These are phyloP conservation scores for Mariannaea sp. DNA, from an alignment of 2,329 filamentous ascomycete species.

Conservation along the genomic window DNA sequence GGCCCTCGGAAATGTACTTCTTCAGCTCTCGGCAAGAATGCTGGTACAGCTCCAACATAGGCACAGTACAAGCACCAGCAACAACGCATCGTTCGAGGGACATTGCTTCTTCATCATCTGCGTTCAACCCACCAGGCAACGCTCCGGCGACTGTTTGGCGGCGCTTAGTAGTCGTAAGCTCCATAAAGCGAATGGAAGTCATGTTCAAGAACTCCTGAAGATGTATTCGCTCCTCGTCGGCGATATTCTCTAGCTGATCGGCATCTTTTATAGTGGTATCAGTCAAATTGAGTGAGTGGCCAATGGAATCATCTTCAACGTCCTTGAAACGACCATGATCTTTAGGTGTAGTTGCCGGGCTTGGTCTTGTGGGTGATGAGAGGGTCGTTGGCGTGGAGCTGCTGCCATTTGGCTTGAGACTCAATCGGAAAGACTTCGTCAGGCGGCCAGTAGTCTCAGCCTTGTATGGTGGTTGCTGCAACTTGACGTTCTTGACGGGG, in stretches of 20 bases:
- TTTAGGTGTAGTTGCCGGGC: conserved; percentile 59
- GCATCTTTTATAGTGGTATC: conserved; percentile 48
- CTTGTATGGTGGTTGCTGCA: conserved; percentile 71
- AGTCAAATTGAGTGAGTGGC: conserved; percentile 51
- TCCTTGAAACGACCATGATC: conserved; percentile 61
- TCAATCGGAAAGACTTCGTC: conserved; percentile 55
- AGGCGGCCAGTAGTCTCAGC: conserved; percentile 68
- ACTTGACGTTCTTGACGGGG: conserved; percentile 74
- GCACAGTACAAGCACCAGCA: conserved; percentile 87
- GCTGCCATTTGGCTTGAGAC: conserved; percentile 48
- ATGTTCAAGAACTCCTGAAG: conserved; percentile 92
- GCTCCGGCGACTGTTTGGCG: conserved; percentile 70
- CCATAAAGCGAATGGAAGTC: conserved; percentile 98
- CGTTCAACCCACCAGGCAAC: conserved; percentile 48
- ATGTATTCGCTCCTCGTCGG: conserved; percentile 67
- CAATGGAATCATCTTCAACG: conserved; percentile 53
- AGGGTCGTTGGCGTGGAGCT: conserved; percentile 49
- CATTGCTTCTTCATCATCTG: conserved; percentile 54
- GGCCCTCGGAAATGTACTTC: conserved; percentile 92
- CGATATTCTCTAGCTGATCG: conserved; percentile 52
- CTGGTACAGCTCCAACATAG: conserved; percentile 92
- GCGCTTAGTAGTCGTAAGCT: conserved; percentile 93
- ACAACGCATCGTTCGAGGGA: conserved; percentile 80
- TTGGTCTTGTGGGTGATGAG: conserved; percentile 54
- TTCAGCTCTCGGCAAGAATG: conserved; percentile 96